Evolutionary conservation across 1,139 yeast genomes (phyloP).

Genomic region (Arxiozyma slooffiae): DNA sequence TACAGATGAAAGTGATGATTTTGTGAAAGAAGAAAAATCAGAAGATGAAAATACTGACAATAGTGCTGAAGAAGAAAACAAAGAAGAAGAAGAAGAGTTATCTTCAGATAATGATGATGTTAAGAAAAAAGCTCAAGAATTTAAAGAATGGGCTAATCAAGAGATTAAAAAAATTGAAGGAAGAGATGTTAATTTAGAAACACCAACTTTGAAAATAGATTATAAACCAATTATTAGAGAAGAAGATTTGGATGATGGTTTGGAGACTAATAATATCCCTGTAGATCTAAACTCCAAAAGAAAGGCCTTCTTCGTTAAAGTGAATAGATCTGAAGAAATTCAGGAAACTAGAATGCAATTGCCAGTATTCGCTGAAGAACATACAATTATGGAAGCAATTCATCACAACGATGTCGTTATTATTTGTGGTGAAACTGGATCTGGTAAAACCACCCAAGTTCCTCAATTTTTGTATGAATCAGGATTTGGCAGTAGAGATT

Average conservation of each 20-base stretch:
- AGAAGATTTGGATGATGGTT: conserved; percentile 59
- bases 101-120: conserved; percentile 9
- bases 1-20: conserved; percentile 16
- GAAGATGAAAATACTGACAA: conserved; percentile 34
- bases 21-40: conserved; percentile 30
- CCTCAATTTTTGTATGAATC: conserved; percentile 77
- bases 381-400: conserved; percentile 88
- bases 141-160: conserved; percentile 46
- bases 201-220: conserved; percentile 45
- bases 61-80: conserved; percentile 18
- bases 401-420: conserved; percentile 86
- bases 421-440: conserved; percentile 88
- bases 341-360: conserved; percentile 59
- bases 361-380: conserved; percentile 90
- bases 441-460: conserved; percentile 74
- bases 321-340: conserved; percentile 53
- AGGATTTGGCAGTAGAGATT: conserved; percentile 62
- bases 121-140: conserved; percentile 35
- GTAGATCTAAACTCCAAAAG: conserved; percentile 46
- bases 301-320: conserved; percentile 58
- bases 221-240: conserved; percentile 42
- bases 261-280: conserved; percentile 48
- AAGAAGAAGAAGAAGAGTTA: conserved; percentile 19
- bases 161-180: conserved; percentile 49
- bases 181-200: conserved; percentile 37